Conservation (phyloP, 148 eudicot genomes). For the Chenopodium quinoa region DNA sequence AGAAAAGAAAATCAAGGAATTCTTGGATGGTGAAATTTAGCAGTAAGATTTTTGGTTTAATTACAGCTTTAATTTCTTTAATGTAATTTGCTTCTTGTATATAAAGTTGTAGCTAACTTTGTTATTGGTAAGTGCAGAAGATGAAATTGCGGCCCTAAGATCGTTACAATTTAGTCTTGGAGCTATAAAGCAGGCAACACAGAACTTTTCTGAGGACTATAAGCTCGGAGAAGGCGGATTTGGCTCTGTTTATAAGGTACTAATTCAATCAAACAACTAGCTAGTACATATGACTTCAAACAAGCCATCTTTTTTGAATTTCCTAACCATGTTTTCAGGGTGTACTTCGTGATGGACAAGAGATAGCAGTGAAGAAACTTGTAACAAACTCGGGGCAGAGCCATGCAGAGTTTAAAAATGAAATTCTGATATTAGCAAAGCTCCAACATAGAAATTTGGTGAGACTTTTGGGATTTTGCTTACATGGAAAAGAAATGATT, state of each 20-base stretch:
- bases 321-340: slow-evolving; percentile 5
- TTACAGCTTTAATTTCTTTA: too few species aligned
- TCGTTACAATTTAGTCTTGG: slow-evolving; percentile 12
- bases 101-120: too few species aligned
- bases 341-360: slow-evolving; percentile 7
- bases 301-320: neutral
- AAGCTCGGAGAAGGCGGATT: slow-evolving; percentile 24
- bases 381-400: slow-evolving; percentile 5
- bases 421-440: slow-evolving; percentile 11
- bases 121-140: slow-evolving; percentile 8
- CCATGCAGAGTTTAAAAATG: slow-evolving; percentile 13
- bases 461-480: slow-evolving; percentile 18
- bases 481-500: slow-evolving; percentile 4
- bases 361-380: slow-evolving; percentile 17
- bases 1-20: slow-evolving; percentile 19
- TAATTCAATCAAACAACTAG: neutral
- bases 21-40: slow-evolving; percentile 15
- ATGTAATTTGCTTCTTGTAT: too few species aligned
- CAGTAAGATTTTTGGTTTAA: slow-evolving; percentile 15
- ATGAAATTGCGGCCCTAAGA: slow-evolving; percentile 18
- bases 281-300: neutral
- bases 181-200: slow-evolving; percentile 4
- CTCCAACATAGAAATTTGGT: slow-evolving; percentile 19
- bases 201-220: slow-evolving; percentile 2
- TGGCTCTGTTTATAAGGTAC: slow-evolving; percentile 22